Base-by-base conservation (phyloP, 306 rosid genomes). In the Vigna mungo region DNA sequence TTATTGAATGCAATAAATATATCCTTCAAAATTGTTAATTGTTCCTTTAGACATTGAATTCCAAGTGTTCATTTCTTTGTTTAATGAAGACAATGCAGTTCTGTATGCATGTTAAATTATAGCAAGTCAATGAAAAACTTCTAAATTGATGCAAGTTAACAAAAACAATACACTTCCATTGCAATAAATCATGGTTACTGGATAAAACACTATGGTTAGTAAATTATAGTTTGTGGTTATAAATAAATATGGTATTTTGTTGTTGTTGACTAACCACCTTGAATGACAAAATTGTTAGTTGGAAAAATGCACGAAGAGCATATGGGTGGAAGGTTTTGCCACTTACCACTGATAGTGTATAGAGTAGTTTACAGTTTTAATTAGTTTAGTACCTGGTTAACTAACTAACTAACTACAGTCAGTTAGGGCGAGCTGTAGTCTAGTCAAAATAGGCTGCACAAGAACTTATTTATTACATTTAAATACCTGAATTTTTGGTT, bases 71-170 rank as follows among this genome's bases (percentile, higher is more conserved):
- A 63, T 53, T 63, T 80, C 51, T 51, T 41, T 63, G 55, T 72
- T 30, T 53, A 62, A 41, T 79, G 67, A 62, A 71, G 39, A 23
- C 30, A 14, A 39, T 41, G 18, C 18, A 17, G 49, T 72, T 71
- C 67, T 79, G 59, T 80, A 53, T 52, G 58, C 17, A 61, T 63
- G 68, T 27, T 72, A 72, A 72, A 52, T 27, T 79, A 67, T 74
- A 36, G 58, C 18, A 65, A 55, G 73, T 68, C 72, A 47, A 59
- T 51, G 64, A 20, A 46, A 81, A 61, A 27, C 27, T 23, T 63
- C 36, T 58, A 51, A 60, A 68, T 52, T 75, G 74, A 73, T 68
- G 60, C 25, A 37, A 75, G 59, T 48, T 49, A 27, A 44, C 69
- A 59, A 60, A 25, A 59, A 1, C 2, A 5, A 14, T 27, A 14